Conservation (phyloP, 2,329 filamentous ascomycete genomes). For the Aureobasidium subglaciale region DNA sequence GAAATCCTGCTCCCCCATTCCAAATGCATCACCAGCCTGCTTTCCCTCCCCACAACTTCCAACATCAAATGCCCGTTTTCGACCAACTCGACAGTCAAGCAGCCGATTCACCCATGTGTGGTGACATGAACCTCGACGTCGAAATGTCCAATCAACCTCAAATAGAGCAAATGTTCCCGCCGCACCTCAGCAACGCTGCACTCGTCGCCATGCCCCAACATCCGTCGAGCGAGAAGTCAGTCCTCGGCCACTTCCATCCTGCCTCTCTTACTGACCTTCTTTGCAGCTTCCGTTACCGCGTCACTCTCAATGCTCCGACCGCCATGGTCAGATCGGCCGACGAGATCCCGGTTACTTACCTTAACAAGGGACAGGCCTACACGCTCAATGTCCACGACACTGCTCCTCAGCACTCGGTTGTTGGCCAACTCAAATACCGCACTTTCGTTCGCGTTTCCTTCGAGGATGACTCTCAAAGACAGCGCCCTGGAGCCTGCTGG, state of each 20-base stretch:
- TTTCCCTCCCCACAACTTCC: constrained; percentile 72
- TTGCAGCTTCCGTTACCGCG: constrained; percentile 73
- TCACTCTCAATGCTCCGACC: constrained; percentile 85
- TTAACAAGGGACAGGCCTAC: constrained; percentile 97
- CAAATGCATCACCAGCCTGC: constrained; percentile 44
- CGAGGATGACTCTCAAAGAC: constrained; percentile 88
- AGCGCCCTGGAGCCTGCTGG: constrained; percentile 77
- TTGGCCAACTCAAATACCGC: constrained; percentile 64
- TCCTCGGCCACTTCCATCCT: constrained; percentile 14
- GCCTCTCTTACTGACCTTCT: background rate
- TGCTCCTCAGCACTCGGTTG: constrained; percentile 50
- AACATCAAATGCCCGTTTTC: constrained; percentile 75
- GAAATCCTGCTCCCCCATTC: constrained; percentile 46
- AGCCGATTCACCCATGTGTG: constrained; percentile 54
- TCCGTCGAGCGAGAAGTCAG: constrained; percentile 42
- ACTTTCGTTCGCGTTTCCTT: constrained; percentile 95
- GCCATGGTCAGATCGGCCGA: constrained; percentile 88
- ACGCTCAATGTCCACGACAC: constrained; percentile 79
- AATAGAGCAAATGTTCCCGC: constrained; percentile 53
- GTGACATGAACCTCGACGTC: constrained; percentile 47
- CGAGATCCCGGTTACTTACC: constrained; percentile 93
- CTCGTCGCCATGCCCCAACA: constrained; percentile 40
- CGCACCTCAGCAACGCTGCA: constrained; percentile 34
- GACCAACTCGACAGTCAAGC: constrained; percentile 63
- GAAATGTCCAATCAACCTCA: constrained; percentile 53